Evolutionary conservation across 1,284 basidiomycete genomes (phyloP).

Genomic region (Lentinula novae-zelandiae): DNA sequence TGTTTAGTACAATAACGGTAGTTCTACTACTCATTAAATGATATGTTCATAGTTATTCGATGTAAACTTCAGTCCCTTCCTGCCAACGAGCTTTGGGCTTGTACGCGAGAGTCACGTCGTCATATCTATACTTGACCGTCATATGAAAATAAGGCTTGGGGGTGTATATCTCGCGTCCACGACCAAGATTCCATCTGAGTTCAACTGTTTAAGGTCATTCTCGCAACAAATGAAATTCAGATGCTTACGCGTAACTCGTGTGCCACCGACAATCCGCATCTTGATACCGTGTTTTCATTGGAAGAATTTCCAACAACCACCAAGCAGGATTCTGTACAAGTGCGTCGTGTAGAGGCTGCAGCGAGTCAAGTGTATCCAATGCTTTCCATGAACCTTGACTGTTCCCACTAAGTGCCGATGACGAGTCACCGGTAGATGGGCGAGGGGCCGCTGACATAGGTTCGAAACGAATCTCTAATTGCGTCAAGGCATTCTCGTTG

Average conservation of each 20-base stretch:
- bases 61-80: conserved; percentile 11
- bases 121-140: conserved; percentile 12
- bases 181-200: conserved; percentile 12
- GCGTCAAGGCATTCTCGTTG: conserved; percentile 30
- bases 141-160: conserved; percentile 14
- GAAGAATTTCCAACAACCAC: conserved; percentile 49
- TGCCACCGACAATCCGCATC: conserved; percentile 38
- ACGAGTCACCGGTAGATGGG: background rate
- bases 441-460: background rate
- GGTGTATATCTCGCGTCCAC: conserved; percentile 11
- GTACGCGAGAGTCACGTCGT: conserved; percentile 7
- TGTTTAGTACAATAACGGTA: no score
- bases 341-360: conserved; percentile 36
- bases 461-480: background rate
- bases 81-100: conserved; percentile 15
- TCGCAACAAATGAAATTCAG: background rate
- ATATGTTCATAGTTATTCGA: conserved; percentile 3
- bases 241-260: conserved; percentile 29
- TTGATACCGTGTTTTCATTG: conserved; percentile 38
- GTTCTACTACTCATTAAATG: no score
- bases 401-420: background rate
- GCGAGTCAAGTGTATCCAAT: conserved; percentile 29
- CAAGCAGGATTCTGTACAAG: conserved; percentile 34
- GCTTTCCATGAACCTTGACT: background rate
- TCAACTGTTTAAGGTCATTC: background rate